Base-by-base conservation (phyloP, 345 rosid species). In the Syzygium aromaticum region DNA sequence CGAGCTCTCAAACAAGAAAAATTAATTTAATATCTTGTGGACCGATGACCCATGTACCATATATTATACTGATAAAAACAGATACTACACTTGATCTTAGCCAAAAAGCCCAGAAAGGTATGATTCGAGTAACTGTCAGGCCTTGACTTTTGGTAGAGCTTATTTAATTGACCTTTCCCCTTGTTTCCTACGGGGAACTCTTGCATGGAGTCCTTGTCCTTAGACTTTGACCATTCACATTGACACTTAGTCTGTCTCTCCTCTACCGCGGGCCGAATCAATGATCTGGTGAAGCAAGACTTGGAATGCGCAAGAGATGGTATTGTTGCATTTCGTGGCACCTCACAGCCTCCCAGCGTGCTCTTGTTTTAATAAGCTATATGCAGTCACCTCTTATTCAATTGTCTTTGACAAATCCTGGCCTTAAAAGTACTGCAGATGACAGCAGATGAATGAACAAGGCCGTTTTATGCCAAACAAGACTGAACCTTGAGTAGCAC, bases 91-190 rank as follows among this genome's bases (percentile, higher is more conserved):
- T 91, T 93, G 94, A 92, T 93, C 94, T 91, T 92, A 93, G 93
- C 94, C 92, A 91, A 93, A 92, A 93, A 93, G 94, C 95, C 93
- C 92, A 93, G 93, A 91, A 93, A 91, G 93, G 92, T 91, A 93
- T 91, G 93, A 51, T 6, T n/a, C 10, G 23, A 19, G 40, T 16
- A 0, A 23, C 1, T 0, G 43, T 21, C 61, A 2, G 85, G 43
- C 27, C 61, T 54, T 51, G 38, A 21, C 15, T 16, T 52, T 84
- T 52, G 33, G 16, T 6, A 1, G 52, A n/a, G 57, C 33, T 51
- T 61, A 5, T 28, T 52, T 28, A 11, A 33, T 33, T 9, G 21
- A 17, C 38, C 80, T 33, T 40, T 17, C 46, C 21, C 46, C 21
- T 40, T 4, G 11, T 9, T 22, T 73, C 80, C 80, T 33, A 21